phyloP scores from a whole-genome alignment of 129 eudicot species.

The Centaurea solstitialis region DNA sequence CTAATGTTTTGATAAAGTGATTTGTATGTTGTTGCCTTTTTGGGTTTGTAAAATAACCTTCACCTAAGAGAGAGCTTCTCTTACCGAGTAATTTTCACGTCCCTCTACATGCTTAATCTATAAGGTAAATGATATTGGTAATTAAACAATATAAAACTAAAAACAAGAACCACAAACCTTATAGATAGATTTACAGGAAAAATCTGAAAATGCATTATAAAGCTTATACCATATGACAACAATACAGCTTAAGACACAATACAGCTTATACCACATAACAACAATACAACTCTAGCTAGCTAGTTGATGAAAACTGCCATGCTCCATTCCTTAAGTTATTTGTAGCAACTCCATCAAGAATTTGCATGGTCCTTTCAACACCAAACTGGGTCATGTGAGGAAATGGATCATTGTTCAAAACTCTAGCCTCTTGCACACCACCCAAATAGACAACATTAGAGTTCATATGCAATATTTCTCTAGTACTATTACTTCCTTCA shows the following conservation, averaged over 20 bases:
- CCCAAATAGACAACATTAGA: background rate
- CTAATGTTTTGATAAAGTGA: no score
- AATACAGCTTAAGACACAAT: background rate
- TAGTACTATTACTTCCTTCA: background rate
- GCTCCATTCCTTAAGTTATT: background rate
- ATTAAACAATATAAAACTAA: background rate
- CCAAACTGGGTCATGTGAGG: background rate
- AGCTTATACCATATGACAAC: background rate
- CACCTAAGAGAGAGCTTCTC: no score
- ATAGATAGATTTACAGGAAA: background rate
- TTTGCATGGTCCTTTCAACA: background rate
- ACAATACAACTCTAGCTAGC: background rate
- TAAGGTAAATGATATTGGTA: no score
- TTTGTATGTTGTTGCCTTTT: no score
- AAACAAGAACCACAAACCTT: background rate
- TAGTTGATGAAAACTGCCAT: background rate
- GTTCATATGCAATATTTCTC: background rate
- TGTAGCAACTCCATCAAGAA: background rate
- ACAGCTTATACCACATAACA: no score
- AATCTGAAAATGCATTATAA: background rate
- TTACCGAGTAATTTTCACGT: no score
- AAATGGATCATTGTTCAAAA: background rate
- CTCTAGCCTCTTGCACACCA: background rate
- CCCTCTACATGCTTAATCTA: no score
- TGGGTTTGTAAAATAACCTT: no score